Evolutionary conservation across 2,329 filamentous ascomycete genomes (phyloP).

Genomic region (Proliferodiscus dingleyae): DNA sequence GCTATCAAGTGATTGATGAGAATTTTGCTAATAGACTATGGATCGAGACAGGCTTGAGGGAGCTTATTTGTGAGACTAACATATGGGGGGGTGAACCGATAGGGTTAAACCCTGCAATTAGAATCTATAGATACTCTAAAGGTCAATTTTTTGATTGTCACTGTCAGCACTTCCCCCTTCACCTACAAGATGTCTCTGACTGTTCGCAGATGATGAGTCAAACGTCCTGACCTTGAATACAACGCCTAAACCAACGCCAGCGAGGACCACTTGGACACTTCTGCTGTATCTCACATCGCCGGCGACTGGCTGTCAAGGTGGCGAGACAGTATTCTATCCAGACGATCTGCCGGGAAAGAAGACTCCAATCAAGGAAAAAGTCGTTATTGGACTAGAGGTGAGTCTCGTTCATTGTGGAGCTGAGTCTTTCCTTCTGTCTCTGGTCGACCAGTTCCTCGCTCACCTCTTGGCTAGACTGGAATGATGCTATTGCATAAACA

Average conservation of each 20-base stretch:
- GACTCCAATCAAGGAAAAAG: slow-evolving; percentile 49
- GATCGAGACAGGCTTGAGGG: slow-evolving; percentile 68
- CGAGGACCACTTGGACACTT: slow-evolving; percentile 84
- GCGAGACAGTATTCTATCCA: slow-evolving; percentile 89
- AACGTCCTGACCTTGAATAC: slow-evolving; percentile 62
- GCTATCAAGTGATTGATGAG: slow-evolving; percentile 76
- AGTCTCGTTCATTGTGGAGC: no score
- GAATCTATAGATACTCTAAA: slow-evolving; percentile 79
- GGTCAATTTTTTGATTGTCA: slow-evolving; percentile 92
- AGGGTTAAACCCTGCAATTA: slow-evolving; percentile 84
- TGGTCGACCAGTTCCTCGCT: no score
- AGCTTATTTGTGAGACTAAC: slow-evolving; percentile 33
- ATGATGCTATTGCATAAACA: slow-evolving; percentile 84
- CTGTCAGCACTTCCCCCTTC: slow-evolving; percentile 54
- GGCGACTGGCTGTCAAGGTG: slow-evolving; percentile 70
- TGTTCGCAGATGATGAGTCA: slow-evolving; percentile 70
- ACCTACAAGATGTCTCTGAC: neutral
- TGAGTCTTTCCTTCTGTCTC: no score
- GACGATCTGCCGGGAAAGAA: slow-evolving; percentile 49
- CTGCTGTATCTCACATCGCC: slow-evolving; percentile 80
- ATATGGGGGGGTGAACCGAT: slow-evolving; percentile 68
- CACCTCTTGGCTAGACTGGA: no score
- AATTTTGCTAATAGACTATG: slow-evolving; percentile 71
- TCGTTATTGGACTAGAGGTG: slow-evolving; percentile 64
- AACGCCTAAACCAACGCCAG: slow-evolving; percentile 38